Base-by-base conservation (phyloP, 1,284 basidiomycete species). In the Chondrostereum purpureum region DNA sequence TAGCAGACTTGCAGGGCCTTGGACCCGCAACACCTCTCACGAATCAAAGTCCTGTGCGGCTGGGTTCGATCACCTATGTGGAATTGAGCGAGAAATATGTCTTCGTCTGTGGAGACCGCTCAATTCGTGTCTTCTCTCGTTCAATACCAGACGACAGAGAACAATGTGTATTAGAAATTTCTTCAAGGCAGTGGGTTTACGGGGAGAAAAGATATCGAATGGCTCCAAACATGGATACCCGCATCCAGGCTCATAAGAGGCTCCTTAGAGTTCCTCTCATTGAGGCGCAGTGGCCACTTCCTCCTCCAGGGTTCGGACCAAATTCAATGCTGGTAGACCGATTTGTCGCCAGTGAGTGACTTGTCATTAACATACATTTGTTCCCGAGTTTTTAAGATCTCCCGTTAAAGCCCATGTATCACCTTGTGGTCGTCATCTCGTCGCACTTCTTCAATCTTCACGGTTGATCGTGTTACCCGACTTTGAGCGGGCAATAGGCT, bases 71-170 rank as follows among this genome's bases (percentile, higher is more conserved):
- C 47, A 65, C 67, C 44, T 88, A 88, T 53, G 82, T 88, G 36
- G 86, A 88, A 50, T 59, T 88, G 44, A 78, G 73, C 42, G 61
- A 65, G 27, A 63, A 64, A 8, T 74, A 84, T 55, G 74, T 77
- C 0, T 77, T 88, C 52, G 62, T 88, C 12, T 85, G 81, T 49
- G 75, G 73, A 11, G 53, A 56, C 4, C 49, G 57, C 13, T 57
- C 64, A 4, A 52, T 87, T 27, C 70, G 79, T 8, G 65, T 81
- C 12, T 83, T 80, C 51, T 68, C 69, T 19, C 66, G 80, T 11
- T 35, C 39, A 31, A n/a, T 31, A 8, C 8, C 27, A 8, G 27
- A 31, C 8, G 61, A 60, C n/a, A 66, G 63, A 3, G 73, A 72
- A n/a, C 57, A 57, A 5, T 55, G 65, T 45, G 65, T 74, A 17